phyloP scores from a whole-genome alignment of 1,284 basidiomycete species.

The Serendipita sp. region DNA sequence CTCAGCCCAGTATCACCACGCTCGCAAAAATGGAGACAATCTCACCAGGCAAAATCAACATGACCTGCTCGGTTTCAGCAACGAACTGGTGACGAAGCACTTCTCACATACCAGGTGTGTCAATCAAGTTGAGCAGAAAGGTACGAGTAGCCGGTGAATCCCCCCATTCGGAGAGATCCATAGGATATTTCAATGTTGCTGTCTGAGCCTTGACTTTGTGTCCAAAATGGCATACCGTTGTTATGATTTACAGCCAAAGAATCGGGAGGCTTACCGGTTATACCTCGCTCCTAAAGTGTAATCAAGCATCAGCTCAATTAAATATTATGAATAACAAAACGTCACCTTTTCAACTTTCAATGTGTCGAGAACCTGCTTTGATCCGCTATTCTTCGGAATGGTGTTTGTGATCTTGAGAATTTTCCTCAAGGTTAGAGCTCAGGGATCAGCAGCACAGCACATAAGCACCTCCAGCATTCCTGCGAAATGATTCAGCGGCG shows the following conservation, averaged over 20 bases:
- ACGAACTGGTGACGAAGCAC: too few relatives aligned
- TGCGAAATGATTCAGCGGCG: neutral
- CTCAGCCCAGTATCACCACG: neutral
- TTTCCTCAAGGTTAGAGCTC: neutral
- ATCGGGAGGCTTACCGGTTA: slow-evolving; percentile 51
- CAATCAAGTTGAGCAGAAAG: slow-evolving; percentile 87
- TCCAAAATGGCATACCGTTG: slow-evolving; percentile 1
- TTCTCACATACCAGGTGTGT: slow-evolving; percentile 60
- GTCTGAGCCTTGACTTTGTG: slow-evolving; percentile 75
- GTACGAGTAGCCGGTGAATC: slow-evolving; percentile 19
- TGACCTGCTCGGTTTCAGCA: slow-evolving; percentile 45
- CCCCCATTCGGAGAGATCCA: neutral
- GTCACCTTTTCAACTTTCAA: slow-evolving; percentile 74
- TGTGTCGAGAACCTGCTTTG: slow-evolving; percentile 86
- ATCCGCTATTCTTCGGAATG: slow-evolving; percentile 48
- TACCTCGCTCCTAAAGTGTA: slow-evolving; percentile 56
- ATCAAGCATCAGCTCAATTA: too few relatives aligned
- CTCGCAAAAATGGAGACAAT: neutral
- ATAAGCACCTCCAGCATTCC: slow-evolving; percentile 49
- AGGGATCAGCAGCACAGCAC: neutral
- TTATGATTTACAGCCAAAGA: neutral
- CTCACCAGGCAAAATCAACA: slow-evolving; percentile 91
- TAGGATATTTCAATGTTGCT: slow-evolving; percentile 41
- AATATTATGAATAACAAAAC: too few relatives aligned
- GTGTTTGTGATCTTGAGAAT: slow-evolving; percentile 68